phyloP scores from a whole-genome alignment of 2,329 filamentous ascomycete species.

The Diatrype stigma region DNA sequence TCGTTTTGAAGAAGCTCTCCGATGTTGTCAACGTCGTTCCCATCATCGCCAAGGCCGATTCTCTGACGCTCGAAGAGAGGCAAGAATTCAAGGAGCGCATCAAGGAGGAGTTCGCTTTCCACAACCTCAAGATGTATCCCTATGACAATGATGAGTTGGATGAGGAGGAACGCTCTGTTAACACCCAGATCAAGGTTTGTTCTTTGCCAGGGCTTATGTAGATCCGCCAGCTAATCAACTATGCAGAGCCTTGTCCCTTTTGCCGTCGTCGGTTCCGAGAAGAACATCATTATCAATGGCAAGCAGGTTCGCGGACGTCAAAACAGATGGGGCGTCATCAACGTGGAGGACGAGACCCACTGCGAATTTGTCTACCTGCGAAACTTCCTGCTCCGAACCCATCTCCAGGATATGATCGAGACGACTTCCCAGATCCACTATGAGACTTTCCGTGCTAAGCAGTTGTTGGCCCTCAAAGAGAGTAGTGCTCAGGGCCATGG shows the following conservation, averaged over 20 bases:
- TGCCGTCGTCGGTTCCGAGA: slow-evolving; percentile 96
- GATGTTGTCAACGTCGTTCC: slow-evolving; percentile 99
- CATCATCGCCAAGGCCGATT: slow-evolving; percentile 97
- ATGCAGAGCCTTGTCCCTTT: slow-evolving; percentile 86
- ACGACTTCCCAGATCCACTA: slow-evolving; percentile 99
- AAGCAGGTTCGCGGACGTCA: slow-evolving; percentile 97
- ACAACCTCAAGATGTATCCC: slow-evolving; percentile 99
- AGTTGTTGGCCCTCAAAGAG: slow-evolving; percentile 95
- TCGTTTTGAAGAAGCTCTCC: slow-evolving; percentile 98
- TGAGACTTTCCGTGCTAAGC: slow-evolving; percentile 99
- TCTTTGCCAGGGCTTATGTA: background rate
- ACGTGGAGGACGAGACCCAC: slow-evolving; percentile 98
- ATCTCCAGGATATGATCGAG: slow-evolving; percentile 97
- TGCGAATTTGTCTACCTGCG: slow-evolving; percentile 99
- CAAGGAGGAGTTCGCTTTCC: slow-evolving; percentile 99
- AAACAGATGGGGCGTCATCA: slow-evolving; percentile 99
- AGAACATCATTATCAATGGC: slow-evolving; percentile 94
- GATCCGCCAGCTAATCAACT: slow-evolving; percentile 27
- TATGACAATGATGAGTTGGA: slow-evolving; percentile 99
- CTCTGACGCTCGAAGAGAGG: slow-evolving; percentile 91
- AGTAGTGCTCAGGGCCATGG: slow-evolving; percentile 80
- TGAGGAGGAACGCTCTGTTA: slow-evolving; percentile 89
- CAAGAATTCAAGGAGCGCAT: slow-evolving; percentile 97
- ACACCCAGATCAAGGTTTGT: slow-evolving; percentile 90
- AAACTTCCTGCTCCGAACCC: slow-evolving; percentile 97